Evolutionary conservation across 202 grass and related monocot genomes (phyloP), one percentile per base, ranked within the genome.

Genomic region (Carex arenaria): DNA sequence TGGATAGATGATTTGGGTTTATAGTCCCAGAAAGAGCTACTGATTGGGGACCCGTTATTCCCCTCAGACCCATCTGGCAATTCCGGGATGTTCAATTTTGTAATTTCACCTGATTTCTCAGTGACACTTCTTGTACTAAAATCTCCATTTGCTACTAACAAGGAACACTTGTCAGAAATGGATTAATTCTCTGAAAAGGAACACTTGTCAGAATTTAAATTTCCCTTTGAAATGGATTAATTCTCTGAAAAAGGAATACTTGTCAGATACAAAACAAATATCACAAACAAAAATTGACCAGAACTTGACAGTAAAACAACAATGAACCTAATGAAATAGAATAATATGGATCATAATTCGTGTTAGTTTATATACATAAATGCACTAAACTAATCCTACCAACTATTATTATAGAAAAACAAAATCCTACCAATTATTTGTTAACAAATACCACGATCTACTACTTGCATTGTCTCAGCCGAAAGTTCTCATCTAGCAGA

Each of bases 1-100:
- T 98, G 89, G 20, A 95, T 93, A 6, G 88, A 89, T 72, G 95
- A 70, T 78, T 98, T 98, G 1, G 96, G 96, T 73, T 89, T 95
- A 88, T 87, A 98, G 47, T 95, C 93, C 96, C 96, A 98, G 43
- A 92, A 85, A 38, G 86, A 90, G 64, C 89, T 95, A 61, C 88
- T 95, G 75, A 98, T 93, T 22, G 84, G 81, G 18, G 93, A 93
- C 12, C 86, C 49, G 49, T 73, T 78, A 14, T 84, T 79, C 30
- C 82, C 91, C 79, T 86, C 85, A 5, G 84, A 80, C 1, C 83
- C 84, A 20, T 86, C 20, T 0, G 93, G 93, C 17, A 98, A 86
- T 22, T 89, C 85, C 0, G 93, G 96, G 36, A 98, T 98, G 56
- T 80, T 80, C 80, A 93, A 42, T 83, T 85, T 98, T 55, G 72